A percentile compares a stretch with the other conserved stretches of the same genome.
Evolutionary conservation across 345 rosid genomes (phyloP).

Genomic region (Adansonia digitata): DNA sequence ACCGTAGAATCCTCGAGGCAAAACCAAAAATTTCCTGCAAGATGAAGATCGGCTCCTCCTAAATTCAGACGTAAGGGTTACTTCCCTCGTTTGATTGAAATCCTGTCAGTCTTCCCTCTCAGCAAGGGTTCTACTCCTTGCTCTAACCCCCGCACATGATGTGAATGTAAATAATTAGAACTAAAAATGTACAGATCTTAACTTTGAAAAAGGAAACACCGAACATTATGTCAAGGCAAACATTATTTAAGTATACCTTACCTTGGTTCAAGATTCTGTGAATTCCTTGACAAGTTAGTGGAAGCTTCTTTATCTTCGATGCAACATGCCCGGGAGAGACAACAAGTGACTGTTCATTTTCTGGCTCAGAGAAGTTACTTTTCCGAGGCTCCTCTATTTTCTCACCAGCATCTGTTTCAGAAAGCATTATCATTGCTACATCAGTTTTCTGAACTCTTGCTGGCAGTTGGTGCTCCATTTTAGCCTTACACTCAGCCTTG

Average conservation of each 20-base stretch:
- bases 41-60: conserved; percentile 61
- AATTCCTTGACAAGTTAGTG: conserved; percentile 45
- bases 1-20: conserved; percentile 30
- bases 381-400: conserved; percentile 53
- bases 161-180: not conserved
- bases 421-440: conserved; percentile 37
- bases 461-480: conserved; percentile 56
- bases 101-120: conserved; percentile 45
- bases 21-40: conserved; percentile 49
- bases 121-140: conserved; percentile 39
- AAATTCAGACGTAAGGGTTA: conserved; percentile 41
- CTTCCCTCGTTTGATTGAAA: conserved; percentile 36
- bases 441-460: conserved; percentile 50
- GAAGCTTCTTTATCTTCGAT: conserved; percentile 45
- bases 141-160: conserved; percentile 33
- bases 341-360: conserved; percentile 43
- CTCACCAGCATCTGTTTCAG: conserved; percentile 40
- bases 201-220: not conserved
- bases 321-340: conserved; percentile 34
- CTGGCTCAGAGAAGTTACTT: conserved; percentile 67
- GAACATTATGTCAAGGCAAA: not conserved
- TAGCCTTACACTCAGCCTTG: conserved; percentile 55
- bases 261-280: conserved; percentile 63
- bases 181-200: not conserved
- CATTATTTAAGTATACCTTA: conserved; percentile 46